Evolutionary conservation across 2,329 filamentous ascomycete species (phyloP), one percentile per base, ranked within the genome.

Genomic region (Sarocladium oryzae): DNA sequence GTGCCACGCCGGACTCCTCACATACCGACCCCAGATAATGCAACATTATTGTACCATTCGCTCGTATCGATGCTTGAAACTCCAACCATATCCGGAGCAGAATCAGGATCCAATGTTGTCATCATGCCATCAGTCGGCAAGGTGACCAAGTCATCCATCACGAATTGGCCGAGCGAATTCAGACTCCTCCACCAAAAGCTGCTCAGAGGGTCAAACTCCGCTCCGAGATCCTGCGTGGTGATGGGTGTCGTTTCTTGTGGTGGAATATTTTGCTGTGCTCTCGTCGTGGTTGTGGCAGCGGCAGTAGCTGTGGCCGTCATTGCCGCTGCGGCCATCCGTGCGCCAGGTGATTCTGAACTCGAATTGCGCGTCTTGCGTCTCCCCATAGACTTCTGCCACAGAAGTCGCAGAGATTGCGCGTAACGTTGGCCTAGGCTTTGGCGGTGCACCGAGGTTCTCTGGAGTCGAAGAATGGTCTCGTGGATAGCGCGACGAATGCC

Each of bases 131-230:
- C 60, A 4, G 55, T 51, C 33, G 57, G 54, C 45, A 53, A 54
- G 3, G 58, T 55, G 2, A 59, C 48, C 20, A 57, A 56, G 28
- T 63, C 58, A 38, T 57, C 59, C 10, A 58, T 61, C 40, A 69
- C 68, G 53, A 78, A 81, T 55, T 82, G 78, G 0, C 78, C 78
- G 2, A 83, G 73, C 2, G 79, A 79, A 52, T 78, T 76, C 4
- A 84, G 65, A 58, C 83, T 78, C 1, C 81, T 69, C 80, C 80
- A 84, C 0, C 78, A 82, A 62, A 84, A 83, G 38, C 79, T 76
- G 49, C 81, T 77, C 2, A 74, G 68, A 1, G 49, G 72, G 66
- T 61, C 72, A 68, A 61, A 68, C 67, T 52, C 72, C 58, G 61
- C 68, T 56, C 54, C 68, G 65, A 20, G 40, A 28, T 43, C 40